Evolutionary conservation across 106 monocot species (phyloP).

Genomic region (Alisma plantagoaquatica): DNA sequence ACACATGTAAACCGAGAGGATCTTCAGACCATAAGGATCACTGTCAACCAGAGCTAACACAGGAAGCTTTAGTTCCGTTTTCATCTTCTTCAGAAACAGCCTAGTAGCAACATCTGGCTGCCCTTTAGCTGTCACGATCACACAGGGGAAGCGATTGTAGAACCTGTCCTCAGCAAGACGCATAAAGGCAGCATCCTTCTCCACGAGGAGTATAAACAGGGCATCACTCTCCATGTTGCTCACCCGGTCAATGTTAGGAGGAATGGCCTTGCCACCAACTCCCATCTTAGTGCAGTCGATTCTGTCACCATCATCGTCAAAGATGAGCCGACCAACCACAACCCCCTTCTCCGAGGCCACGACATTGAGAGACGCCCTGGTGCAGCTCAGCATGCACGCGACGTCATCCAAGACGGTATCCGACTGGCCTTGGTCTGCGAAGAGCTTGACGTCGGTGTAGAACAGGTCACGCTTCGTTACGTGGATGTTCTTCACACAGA

Average conservation of each 20-base stretch:
- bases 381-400: slow-evolving; percentile 95
- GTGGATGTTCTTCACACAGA: slow-evolving; percentile 59
- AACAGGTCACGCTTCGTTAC: slow-evolving; percentile 98
- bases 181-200: slow-evolving; percentile 99
- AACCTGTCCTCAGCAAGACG: slow-evolving; percentile 93
- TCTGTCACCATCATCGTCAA: slow-evolving; percentile 82
- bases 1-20: slow-evolving; percentile 97
- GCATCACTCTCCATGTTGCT: slow-evolving; percentile 77
- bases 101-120: slow-evolving; percentile 95
- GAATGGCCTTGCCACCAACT: slow-evolving; percentile 95
- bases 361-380: slow-evolving; percentile 83
- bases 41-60: slow-evolving; percentile 92
- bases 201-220: slow-evolving; percentile 89
- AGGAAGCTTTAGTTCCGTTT: slow-evolving; percentile 72
- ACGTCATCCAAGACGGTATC: slow-evolving; percentile 95
- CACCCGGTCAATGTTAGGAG: slow-evolving; percentile 91
- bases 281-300: slow-evolving; percentile 98
- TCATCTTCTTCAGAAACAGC: slow-evolving; percentile 72
- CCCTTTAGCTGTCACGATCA: slow-evolving; percentile 95
- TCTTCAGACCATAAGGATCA: slow-evolving; percentile 95
- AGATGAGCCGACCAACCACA: slow-evolving; percentile 80
- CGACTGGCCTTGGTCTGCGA: slow-evolving; percentile 86
- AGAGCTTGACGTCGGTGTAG: slow-evolving; percentile 99
- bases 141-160: slow-evolving; percentile 94
- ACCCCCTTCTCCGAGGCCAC: slow-evolving; percentile 99